Conservation (phyloP, 139 green algal genomes). For the Asterochloris sp. region DNA sequence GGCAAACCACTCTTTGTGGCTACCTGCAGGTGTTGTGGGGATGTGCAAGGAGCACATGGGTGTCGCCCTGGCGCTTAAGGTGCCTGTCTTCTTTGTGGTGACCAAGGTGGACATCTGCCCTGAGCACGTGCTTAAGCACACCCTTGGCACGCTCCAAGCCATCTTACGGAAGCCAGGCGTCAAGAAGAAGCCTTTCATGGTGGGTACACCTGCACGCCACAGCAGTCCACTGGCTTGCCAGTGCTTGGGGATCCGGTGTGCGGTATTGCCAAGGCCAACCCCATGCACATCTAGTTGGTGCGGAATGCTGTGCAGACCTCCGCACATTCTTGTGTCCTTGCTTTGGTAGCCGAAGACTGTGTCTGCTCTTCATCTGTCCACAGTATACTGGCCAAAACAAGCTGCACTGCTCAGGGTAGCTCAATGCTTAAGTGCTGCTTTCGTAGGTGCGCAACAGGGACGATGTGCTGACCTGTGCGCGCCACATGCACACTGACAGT, state of each 20-base stretch:
- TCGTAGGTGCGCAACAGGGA: constrained; percentile 46
- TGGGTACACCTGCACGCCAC: constrained; percentile 25
- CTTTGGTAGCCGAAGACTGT: too few relatives aligned
- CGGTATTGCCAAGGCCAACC: neutral
- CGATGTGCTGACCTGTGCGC: constrained; percentile 81
- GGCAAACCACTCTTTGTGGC: too few relatives aligned
- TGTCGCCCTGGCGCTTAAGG: constrained; percentile 85
- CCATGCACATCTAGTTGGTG: neutral
- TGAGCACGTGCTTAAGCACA: constrained; percentile 85
- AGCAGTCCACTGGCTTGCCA: neutral
- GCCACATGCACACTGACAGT: constrained; percentile 75
- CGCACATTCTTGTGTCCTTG: too few relatives aligned
- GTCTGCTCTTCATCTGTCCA: too few relatives aligned
- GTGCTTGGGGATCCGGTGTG: neutral
- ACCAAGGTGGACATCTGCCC: constrained; percentile 80
- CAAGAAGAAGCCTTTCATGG: constrained; percentile 82
- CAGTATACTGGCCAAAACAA: too few relatives aligned
- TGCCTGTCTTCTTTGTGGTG: constrained; percentile 84
- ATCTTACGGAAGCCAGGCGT: constrained; percentile 90
- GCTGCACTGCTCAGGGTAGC: too few relatives aligned
- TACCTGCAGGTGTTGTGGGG: constrained; percentile 69
- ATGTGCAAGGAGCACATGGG: constrained; percentile 94
- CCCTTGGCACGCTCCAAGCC: constrained; percentile 52
- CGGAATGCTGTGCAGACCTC: too few relatives aligned
- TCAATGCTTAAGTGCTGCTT: neutral